Base-by-base conservation (phyloP, 306 rosid genomes). In the Glycine latifolia region DNA sequence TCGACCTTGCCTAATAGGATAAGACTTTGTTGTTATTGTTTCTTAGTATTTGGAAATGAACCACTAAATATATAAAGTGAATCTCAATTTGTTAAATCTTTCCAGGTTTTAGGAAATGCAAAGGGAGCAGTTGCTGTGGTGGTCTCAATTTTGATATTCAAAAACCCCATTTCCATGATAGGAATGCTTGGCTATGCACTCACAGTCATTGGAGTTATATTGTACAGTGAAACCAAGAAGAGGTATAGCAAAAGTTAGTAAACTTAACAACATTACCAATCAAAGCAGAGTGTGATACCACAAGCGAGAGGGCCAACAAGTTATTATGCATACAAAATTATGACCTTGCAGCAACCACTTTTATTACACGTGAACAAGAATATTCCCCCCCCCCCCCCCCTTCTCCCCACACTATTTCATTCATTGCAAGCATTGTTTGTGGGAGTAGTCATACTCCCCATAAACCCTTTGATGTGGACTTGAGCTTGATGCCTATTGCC, bases 61-160 rank as follows among this genome's bases (percentile, higher is more conserved):
- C 44, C 44, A 39, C 44, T 39, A 39, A 5, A 39, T 39, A 5
- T 39, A 9, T 15, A 73, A 67, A 44, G 11, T 67, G 70, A 82
- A 43, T 76, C 71, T 76, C 49, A 35, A 44, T 76, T 16, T 12
- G 63, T 33, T 3, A 35, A 76, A 71, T 60, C 4, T 81, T 67
- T 46, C 0, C 86, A 87, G 90, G 90, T 87, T 33, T 71, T 87
- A 44, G 90, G 90, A 20, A 87, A 87, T 75, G 90, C 90, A 43
- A 87, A 87, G 72, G 90, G 90, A 3, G 90, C 88, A 63, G 88
- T 87, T n/a, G 90, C 90, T 13, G 90, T 87, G 81, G 88, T 82
- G 70, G 70, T 87, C 11, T 87, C 90, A 79, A 85, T 87, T 79
- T 79, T 82, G 86, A 52, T 87, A 69, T 87, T 87, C 85, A 80